phyloP scores from a whole-genome alignment of 495 filamentous ascomycete genomes.

The Aspergillus sclerotioniger region DNA sequence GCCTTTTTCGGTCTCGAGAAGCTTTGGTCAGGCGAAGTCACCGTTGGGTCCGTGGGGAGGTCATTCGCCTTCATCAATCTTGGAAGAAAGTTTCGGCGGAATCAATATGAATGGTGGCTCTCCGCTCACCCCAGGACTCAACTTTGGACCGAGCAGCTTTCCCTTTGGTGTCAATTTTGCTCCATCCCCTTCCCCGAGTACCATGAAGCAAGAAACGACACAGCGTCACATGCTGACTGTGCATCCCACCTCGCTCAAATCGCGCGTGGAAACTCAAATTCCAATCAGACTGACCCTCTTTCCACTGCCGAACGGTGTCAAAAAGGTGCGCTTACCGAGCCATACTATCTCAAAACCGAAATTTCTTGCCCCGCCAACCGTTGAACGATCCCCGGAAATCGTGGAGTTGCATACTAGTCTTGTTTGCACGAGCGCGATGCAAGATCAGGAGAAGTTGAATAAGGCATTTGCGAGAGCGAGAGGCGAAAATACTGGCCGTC shows the following conservation, averaged over 20 bases:
- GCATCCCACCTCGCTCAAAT: constrained; percentile 71
- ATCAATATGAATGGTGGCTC: constrained; percentile 45
- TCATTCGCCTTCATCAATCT: constrained; percentile 52
- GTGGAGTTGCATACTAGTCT: constrained; percentile 77
- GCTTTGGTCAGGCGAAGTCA: constrained; percentile 44
- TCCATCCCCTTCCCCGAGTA: constrained; percentile 32
- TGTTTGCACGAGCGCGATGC: constrained; percentile 94
- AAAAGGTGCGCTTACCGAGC: constrained; percentile 77
- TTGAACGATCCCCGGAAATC: constrained; percentile 61
- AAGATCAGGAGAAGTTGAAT: constrained; percentile 57
- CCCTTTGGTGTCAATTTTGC: constrained; percentile 37
- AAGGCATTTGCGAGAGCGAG: constrained; percentile 67
- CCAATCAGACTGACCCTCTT: constrained; percentile 72
- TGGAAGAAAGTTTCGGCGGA: constrained; percentile 45
- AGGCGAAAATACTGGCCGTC: constrained; percentile 31
- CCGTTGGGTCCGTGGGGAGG: constrained; percentile 48
- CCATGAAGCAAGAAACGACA: constrained; percentile 22
- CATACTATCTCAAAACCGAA: constrained; percentile 92
- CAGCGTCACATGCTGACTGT: constrained; percentile 50
- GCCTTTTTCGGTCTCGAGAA: constrained; percentile 39
- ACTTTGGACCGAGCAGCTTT: constrained; percentile 31
- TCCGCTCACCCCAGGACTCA: constrained; percentile 34
- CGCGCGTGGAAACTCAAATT: constrained; percentile 93
- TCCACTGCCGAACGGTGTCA: constrained; percentile 68
- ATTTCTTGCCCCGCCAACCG: constrained; percentile 65